These are phyloP conservation scores for Fusarium neocosmosporiellum DNA, from an alignment of 2,329 filamentous ascomycete genomes.

Conservation along the genomic window DNA sequence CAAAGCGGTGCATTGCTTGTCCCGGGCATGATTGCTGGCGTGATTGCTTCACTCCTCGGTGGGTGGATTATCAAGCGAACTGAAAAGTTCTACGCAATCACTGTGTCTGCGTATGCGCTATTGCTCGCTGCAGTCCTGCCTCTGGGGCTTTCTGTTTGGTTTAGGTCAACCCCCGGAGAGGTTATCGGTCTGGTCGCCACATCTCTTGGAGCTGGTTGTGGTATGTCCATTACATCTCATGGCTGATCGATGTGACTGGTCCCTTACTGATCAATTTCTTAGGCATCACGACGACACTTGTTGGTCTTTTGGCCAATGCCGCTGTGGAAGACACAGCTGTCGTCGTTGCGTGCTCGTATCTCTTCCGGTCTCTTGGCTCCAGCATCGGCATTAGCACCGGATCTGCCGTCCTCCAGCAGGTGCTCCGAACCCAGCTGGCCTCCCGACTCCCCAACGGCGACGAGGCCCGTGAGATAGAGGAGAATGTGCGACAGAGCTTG, in stretches of 20 bases:
- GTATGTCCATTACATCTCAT: conserved; percentile 37
- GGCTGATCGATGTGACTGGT: background rate
- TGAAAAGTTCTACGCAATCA: conserved; percentile 78
- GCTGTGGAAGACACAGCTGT: conserved; percentile 76
- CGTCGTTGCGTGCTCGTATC: conserved; percentile 81
- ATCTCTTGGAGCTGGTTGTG: conserved; percentile 52
- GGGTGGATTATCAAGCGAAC: conserved; percentile 77
- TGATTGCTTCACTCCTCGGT: conserved; percentile 71
- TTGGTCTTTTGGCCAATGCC: conserved; percentile 78
- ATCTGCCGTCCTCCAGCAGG: conserved; percentile 78
- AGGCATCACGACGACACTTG: conserved; percentile 77
- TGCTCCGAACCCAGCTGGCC: conserved; percentile 68
- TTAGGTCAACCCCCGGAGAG: conserved; percentile 62
- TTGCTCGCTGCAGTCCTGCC: conserved; percentile 65
- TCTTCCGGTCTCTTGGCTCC: conserved; percentile 84
- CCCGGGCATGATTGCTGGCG: conserved; percentile 71
- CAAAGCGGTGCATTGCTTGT: conserved; percentile 73
- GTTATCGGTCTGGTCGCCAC: conserved; percentile 67
- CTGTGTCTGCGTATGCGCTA: conserved; percentile 64
- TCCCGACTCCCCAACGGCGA: conserved; percentile 64
- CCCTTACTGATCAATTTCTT: conserved; percentile 36
- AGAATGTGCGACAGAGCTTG: conserved; percentile 75
- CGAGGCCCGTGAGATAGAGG: conserved; percentile 73
- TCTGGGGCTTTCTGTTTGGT: conserved; percentile 64
- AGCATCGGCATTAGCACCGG: conserved; percentile 78